Percentiles rank a stretch among this genome's conserved stretches.
Conservation (phyloP, 495 filamentous ascomycete genomes). For the Paragyromitra xinjiangensis region DNA sequence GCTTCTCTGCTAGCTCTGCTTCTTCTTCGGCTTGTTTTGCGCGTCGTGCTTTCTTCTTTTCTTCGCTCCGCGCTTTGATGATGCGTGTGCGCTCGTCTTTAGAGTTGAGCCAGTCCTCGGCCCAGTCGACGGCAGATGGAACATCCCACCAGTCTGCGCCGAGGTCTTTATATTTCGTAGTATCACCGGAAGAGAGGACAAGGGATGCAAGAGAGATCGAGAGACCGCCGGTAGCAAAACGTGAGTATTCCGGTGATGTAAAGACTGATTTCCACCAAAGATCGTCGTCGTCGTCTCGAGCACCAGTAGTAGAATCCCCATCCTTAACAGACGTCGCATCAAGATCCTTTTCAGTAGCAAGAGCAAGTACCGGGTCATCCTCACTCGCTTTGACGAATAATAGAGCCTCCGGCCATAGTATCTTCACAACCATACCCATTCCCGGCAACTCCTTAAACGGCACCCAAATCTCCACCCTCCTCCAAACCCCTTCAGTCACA, state of each 20-base stretch:
- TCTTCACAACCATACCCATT: constrained; percentile 47
- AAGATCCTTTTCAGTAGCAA: constrained; percentile 3
- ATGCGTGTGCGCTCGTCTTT: constrained; percentile 41
- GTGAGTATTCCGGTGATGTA: constrained; percentile 51
- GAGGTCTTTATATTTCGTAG: constrained; percentile 23
- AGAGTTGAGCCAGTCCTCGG: constrained; percentile 52
- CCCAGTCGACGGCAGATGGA: constrained; percentile 53
- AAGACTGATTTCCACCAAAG: constrained; percentile 50
- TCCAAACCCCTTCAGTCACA: constrained; percentile 46
- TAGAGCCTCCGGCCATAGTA: constrained; percentile 55
- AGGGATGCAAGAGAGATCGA: constrained; percentile 48
- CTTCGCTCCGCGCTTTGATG: constrained; percentile 44
- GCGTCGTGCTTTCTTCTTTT: constrained; percentile 35
- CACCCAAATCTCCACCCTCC: constrained; percentile 52
- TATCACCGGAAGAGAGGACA: constrained; percentile 16
- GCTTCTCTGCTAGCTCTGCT: constrained; percentile 24
- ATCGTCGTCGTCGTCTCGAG: constrained; percentile 14
- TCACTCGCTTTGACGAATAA: constrained; percentile 54
- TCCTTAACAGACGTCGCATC: neutral
- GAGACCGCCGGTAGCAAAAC: constrained; percentile 53
- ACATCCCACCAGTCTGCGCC: constrained; percentile 55
- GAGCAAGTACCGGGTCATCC: constrained; percentile 37
- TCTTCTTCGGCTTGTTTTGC: constrained; percentile 20
- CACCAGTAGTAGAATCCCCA: neutral
- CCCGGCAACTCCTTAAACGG: constrained; percentile 46